Percentiles rank a stretch among this genome's conserved stretches.
These are phyloP conservation scores for Mucor velutinosus DNA, from an alignment of 371 early-diverging fungal species.

Conservation along the genomic window DNA sequence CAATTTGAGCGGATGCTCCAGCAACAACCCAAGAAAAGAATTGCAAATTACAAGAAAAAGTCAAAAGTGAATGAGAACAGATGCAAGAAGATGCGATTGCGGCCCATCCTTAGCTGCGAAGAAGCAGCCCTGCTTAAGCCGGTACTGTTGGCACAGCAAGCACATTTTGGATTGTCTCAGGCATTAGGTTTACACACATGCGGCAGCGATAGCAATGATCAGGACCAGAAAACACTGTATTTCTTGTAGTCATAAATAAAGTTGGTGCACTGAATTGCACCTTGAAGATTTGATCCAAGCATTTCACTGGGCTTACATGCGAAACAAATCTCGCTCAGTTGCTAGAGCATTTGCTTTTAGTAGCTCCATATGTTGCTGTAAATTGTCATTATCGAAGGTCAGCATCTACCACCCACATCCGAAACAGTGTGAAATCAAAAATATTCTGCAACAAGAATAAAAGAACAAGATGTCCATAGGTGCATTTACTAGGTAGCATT, in stretches of 20 bases:
- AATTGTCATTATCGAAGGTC: background rate
- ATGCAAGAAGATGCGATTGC: background rate
- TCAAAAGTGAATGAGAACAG: background rate
- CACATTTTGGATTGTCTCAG: background rate
- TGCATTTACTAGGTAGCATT: background rate
- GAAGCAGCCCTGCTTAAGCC: slow-evolving; percentile 4
- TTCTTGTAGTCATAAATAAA: background rate
- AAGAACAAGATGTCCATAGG: background rate
- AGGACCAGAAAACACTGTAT: background rate
- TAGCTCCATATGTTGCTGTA: background rate
- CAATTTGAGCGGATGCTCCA: slow-evolving; percentile 8
- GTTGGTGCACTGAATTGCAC: background rate
- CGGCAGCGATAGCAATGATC: background rate
- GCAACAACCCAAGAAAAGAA: slow-evolving; percentile 16
- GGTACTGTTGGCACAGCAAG: background rate
- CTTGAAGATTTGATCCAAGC: background rate
- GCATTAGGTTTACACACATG: background rate
- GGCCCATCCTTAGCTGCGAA: slow-evolving; percentile 1
- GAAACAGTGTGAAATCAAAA: background rate
- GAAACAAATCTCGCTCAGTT: too few species aligned
- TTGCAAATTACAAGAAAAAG: slow-evolving; percentile 13
- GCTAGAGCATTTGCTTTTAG: too few species aligned
- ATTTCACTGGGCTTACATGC: too few species aligned
- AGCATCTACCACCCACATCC: background rate
- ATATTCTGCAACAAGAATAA: background rate